phyloP scores from a whole-genome alignment of 257 asterid genomes.

The Solanum pinnatisectum region DNA sequence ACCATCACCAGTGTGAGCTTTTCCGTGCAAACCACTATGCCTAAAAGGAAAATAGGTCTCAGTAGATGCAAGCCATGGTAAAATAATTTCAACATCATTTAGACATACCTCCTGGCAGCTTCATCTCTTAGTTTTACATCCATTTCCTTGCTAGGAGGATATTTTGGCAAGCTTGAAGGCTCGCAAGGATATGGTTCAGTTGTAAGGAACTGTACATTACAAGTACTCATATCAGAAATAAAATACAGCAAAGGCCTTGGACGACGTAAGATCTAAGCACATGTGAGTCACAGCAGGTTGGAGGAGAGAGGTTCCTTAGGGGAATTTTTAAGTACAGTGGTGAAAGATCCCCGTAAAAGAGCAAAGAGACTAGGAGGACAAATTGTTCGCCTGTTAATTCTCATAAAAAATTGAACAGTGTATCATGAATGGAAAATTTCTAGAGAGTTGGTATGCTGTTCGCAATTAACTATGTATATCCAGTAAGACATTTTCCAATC shows the following conservation, averaged over 20 bases:
- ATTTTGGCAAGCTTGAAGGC: constrained; percentile 77
- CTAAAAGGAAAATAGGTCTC: constrained; percentile 20
- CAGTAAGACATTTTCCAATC: neutral
- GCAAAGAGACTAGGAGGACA: neutral
- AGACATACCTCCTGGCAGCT: constrained; percentile 63
- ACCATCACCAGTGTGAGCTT: constrained; percentile 46
- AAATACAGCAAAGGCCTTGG: neutral
- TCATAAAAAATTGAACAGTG: neutral
- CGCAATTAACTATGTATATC: neutral
- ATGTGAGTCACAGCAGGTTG: neutral
- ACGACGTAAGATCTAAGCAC: neutral
- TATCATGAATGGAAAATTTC: neutral
- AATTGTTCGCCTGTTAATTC: neutral
- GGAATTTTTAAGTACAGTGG: neutral
- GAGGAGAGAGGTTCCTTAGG: neutral
- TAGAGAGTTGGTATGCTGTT: neutral
- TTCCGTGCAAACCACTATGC: constrained; percentile 49
- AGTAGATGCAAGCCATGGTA: neutral
- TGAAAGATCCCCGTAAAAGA: neutral
- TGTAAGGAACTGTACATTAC: constrained; percentile 45
- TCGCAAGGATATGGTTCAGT: constrained; percentile 82
- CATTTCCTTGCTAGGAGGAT: constrained; percentile 94
- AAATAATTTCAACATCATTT: neutral
- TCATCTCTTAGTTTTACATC: constrained; percentile 81
- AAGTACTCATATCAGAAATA: neutral